Evolutionary conservation across 192 early-diverging fungal genomes (phyloP), one percentile per base, ranked within the genome.

Genomic region (Umbelopsis isabellina): DNA sequence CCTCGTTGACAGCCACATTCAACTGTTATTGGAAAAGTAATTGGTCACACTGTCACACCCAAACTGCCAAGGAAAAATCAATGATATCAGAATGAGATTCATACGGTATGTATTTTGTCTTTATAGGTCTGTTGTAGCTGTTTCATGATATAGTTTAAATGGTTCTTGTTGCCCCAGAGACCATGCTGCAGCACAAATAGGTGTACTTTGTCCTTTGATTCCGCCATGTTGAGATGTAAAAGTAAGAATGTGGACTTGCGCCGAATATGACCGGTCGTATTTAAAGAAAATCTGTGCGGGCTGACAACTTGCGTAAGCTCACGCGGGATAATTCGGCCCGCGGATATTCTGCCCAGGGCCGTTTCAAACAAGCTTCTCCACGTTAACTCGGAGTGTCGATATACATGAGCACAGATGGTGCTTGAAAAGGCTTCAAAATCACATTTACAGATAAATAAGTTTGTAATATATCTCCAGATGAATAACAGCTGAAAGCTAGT

Each of bases 181-280:
- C 91, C 91, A 72, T 92, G 87, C 21, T 85, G 83, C 9, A 89
- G 52, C 23, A 92, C 86, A 30, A 88, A 69, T 13, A 91, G 70
- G 66, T 91, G 90, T 1, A 77, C 72, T 46, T 50, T 37, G 11
- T 71, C 33, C 16, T 4, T 41, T 7, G 48, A 49, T 8, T 4
- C 23, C 27, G 37, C 13, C 35, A 49, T 69, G 44, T 35, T 35
- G 30, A 61, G 55, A 61, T 15, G 13, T 30, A 18, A 11, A 11
- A 20, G 33, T 16, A 11, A 33, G 23, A 30, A 16, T 23, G 51
- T 41, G 51, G 51, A 52, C 51, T 25, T 52, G 21, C 12, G 21
- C 51, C 11, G 25, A 25, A 52, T 25, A 52, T 52, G 7, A 52
- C 21, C 11, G 51, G 51, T 22, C 22, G 37, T 35, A 49, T 49